Evolutionary conservation across 352 stramenopile genomes (phyloP).

Genomic region (Globisporangium ultimum): DNA sequence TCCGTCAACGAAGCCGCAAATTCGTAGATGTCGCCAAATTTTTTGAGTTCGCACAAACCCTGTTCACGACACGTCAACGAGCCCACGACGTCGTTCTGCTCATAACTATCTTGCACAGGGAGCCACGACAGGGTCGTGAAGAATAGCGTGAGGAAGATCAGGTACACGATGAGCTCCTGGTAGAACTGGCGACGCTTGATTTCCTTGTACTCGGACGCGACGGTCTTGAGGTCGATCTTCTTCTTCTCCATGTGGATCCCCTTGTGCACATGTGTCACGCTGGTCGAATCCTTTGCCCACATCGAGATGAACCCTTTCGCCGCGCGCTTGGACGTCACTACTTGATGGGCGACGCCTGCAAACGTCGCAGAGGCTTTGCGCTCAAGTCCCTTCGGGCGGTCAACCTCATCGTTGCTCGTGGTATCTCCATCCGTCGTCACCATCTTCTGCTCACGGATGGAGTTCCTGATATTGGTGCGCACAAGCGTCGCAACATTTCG

Average conservation of each 20-base stretch:
- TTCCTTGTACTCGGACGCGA: constrained; percentile 84
- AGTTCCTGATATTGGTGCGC: constrained; percentile 54
- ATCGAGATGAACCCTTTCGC: constrained; percentile 71
- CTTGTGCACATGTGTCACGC: constrained; percentile 62
- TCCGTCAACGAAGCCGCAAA: constrained; percentile 55
- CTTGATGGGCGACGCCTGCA: constrained; percentile 67
- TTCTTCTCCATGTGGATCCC: constrained; percentile 90
- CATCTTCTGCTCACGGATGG: constrained; percentile 10
- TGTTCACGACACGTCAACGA: constrained; percentile 74
- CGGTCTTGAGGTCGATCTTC: constrained; percentile 73
- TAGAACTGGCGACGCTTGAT: constrained; percentile 87
- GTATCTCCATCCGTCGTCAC: background rate
- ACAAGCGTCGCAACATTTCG: constrained; percentile 64
- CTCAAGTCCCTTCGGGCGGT: constrained; percentile 15
- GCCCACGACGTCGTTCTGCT: constrained; percentile 84
- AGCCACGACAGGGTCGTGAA: constrained; percentile 79
- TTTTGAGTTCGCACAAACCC: constrained; percentile 77
- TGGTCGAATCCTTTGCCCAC: constrained; percentile 53
- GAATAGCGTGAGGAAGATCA: constrained; percentile 72
- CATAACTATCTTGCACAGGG: constrained; percentile 76
- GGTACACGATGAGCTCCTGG: constrained; percentile 84
- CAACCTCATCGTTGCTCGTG: constrained; percentile 2
- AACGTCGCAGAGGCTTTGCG: constrained; percentile 37
- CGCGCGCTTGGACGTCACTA: constrained; percentile 69
- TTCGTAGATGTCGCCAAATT: constrained; percentile 72